Conservation (phyloP, 2,329 filamentous ascomycete species). For the Dendryphion nanum region DNA sequence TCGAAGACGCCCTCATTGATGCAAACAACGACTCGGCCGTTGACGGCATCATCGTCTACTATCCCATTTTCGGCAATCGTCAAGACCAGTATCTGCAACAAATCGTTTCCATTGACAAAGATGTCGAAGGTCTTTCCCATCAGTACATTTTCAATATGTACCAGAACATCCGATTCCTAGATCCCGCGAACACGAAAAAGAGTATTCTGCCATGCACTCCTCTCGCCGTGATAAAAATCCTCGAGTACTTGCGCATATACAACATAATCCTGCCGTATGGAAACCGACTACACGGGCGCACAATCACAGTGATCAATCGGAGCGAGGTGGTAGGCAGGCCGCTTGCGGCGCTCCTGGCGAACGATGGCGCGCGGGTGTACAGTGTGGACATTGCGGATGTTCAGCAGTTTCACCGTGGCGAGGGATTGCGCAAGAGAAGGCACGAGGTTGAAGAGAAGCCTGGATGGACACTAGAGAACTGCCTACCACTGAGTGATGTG, state of each 20-base stretch:
- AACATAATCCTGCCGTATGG: slow-evolving; percentile 91
- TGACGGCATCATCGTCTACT: slow-evolving; percentile 96
- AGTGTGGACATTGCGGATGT: slow-evolving; percentile 90
- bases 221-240: slow-evolving; percentile 92
- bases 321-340: slow-evolving; percentile 94
- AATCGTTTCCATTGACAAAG: slow-evolving; percentile 84
- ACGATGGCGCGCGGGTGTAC: slow-evolving; percentile 94
- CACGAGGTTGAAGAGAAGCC: slow-evolving; percentile 86
- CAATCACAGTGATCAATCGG: slow-evolving; percentile 93
- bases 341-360: slow-evolving; percentile 87
- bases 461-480: slow-evolving; percentile 75
- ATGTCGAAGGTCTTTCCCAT: slow-evolving; percentile 93
- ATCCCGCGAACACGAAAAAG: slow-evolving; percentile 77
- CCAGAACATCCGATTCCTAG: slow-evolving; percentile 93
- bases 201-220: slow-evolving; percentile 94
- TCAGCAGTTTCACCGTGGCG: slow-evolving; percentile 86
- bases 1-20: slow-evolving; percentile 83
- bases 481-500: slow-evolving; percentile 84
- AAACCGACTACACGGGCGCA: slow-evolving; percentile 89
- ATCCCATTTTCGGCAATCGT: slow-evolving; percentile 88
- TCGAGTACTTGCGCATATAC: slow-evolving; percentile 95
- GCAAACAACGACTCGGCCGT: slow-evolving; percentile 77
- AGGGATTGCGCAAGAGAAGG: slow-evolving; percentile 78
- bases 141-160: slow-evolving; percentile 99
- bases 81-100: slow-evolving; percentile 97